Evolutionary conservation across 768 basidiomycete species (phyloP), one percentile per base, ranked within the genome.

Genomic region (Trametes cingulata): DNA sequence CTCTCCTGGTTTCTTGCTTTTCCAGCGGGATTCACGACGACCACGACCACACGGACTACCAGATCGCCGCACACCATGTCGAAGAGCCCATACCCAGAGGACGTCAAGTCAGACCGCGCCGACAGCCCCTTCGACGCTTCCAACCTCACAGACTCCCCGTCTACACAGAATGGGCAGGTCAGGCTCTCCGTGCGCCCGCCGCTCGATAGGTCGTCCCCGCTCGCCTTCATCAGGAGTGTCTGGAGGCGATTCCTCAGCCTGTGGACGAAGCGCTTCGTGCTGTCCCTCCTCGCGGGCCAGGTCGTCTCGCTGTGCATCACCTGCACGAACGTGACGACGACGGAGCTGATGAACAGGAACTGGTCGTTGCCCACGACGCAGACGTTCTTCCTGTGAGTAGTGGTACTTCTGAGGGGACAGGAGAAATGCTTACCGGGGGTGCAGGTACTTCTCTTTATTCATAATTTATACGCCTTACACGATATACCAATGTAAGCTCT

Each of bases 281-380:
- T 90, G 29, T 83, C 87, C 20, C 71, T 94, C 36, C 53, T 93
- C 25, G 85, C 88, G 3, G 93, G 93, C 13, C 93, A 95, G 72
- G 71, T 93, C 29, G 86, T 93, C 35, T 93, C 92, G 51, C 70
- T 94, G 52, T 94, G 93, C 71, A 94, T 95, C 57, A 93, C 91
- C 14, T 91, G 88, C 72, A 95, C 92, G 53, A 94, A 88, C 68
- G 87, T 93, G 25, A 89, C 90, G 37, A 94, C 93, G 4, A 88
- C 90, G 19, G 90, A 93, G 71, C 78, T 94, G 36, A 81, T 85
- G 10, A 74, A 55, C 36, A 76, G 90, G 52, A 84, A 85, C 68
- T 93, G 91, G 87, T 75, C 80, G 13, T 71, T 92, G 48, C 85
- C 92, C 6, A 90, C 90, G 5, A 93, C 91, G 1, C 92, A 94